phyloP scores from a whole-genome alignment of 2,329 filamentous ascomycete genomes.

The Lachnellula subtilissima region DNA sequence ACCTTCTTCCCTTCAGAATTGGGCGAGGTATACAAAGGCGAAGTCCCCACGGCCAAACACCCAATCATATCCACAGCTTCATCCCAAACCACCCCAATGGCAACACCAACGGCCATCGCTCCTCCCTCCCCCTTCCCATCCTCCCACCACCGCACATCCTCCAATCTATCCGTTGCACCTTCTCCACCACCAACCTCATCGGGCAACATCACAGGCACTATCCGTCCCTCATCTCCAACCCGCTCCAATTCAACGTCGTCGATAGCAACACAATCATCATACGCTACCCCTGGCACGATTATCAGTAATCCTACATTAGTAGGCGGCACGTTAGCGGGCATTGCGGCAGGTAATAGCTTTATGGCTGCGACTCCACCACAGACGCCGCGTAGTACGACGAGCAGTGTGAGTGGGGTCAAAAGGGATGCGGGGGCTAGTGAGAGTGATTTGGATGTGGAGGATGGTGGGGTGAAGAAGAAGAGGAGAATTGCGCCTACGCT shows the following conservation, averaged over 20 bases:
- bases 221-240: conserved; percentile 69
- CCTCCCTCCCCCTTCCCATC: conserved; percentile 53
- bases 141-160: conserved; percentile 47
- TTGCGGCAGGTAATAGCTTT: conserved; percentile 61
- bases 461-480: conserved; percentile 56
- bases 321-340: conserved; percentile 68
- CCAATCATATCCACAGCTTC: conserved; percentile 41
- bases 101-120: conserved; percentile 64
- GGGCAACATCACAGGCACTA: no score
- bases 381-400: conserved; percentile 65
- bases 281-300: conserved; percentile 41
- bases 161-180: conserved; percentile 55
- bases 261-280: conserved; percentile 60
- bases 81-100: conserved; percentile 62
- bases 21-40: conserved; percentile 72
- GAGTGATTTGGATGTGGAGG: conserved; percentile 39
- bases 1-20: conserved; percentile 81
- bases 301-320: conserved; percentile 76
- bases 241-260: conserved; percentile 84
- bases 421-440: conserved; percentile 48
- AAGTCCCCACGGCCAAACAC: conserved; percentile 48
- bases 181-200: conserved; percentile 44
- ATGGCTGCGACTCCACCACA: conserved; percentile 77
- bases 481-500: conserved; percentile 66
- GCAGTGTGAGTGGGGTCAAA: conserved; percentile 51